Evolutionary conservation across 2,329 filamentous ascomycete species (phyloP), one percentile per base, ranked within the genome.

Genomic region (Dactylella cylindrospora): DNA sequence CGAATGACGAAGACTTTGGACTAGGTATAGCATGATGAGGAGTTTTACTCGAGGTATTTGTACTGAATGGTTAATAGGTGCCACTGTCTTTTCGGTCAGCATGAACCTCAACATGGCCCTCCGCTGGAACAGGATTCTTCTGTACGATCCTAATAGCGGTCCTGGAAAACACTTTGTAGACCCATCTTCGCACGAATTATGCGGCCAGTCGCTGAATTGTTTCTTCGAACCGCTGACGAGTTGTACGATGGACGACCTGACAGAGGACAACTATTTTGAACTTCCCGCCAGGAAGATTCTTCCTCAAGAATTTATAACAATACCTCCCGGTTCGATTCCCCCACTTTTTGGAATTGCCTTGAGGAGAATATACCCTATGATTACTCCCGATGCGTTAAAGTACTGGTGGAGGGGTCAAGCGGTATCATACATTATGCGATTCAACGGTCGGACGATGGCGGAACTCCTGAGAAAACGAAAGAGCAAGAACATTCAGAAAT

Each of bases 361-460:
- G 10, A 45, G 32, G 31, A 43, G 26, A 10, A 32, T 64, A 13
- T 55, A 55, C 33, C 54, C 65, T 13, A 59, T 66, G 45, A 66
- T 69, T 31, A 66, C 44, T 5, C 33, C 35, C 15, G 66, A 69
- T 33, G 54, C 64, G 6, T 20, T 50, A 10, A 66, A 65, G 41
- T 68, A 68, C 25, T 68, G 65, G 68, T 68, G 68, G 67, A 47
- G 65, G 19, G 50, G 60, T 0, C 66, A 68, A 36, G 64, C 55
- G 5, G 57, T 62, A 40, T 55, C 65, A 5, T 69, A 66, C 61
- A 49, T 66, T 20, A 65, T 69, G 65, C 60, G 66, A 17, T 66
- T 65, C 22, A 68, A 69, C 45, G 59, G 29, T 22, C 43, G 43
- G n/a, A 54, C 50, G 8, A 65, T 67, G 66, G 38, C 43, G 9